These are phyloP conservation scores for Cryphonectria japonica DNA, from an alignment of 2,329 filamentous ascomycete genomes.

Conservation along the genomic window DNA sequence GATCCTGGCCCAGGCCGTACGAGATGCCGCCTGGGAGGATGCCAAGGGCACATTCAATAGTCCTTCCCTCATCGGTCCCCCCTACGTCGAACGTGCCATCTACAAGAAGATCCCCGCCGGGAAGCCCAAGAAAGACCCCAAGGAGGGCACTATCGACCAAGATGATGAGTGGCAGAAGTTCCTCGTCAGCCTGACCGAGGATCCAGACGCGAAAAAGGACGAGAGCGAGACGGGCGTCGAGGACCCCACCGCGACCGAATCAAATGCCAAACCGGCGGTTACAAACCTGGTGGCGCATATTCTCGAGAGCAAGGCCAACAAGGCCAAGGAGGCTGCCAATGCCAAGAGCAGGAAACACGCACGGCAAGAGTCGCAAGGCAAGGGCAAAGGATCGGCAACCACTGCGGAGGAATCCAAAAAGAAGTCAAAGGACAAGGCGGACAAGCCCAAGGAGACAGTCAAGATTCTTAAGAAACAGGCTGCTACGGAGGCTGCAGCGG, in stretches of 20 bases:
- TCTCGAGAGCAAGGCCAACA: constrained; percentile 87
- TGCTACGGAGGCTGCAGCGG: constrained; percentile 52
- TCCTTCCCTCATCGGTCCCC: constrained; percentile 74
- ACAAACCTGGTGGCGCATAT: constrained; percentile 73
- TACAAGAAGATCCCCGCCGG: constrained; percentile 81
- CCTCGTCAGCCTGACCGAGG: constrained; percentile 77
- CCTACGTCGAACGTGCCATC: constrained; percentile 78
- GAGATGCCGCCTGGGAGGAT: constrained; percentile 75
- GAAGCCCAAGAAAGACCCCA: constrained; percentile 76
- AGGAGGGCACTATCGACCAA: constrained; percentile 94
- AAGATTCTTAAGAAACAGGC: constrained; percentile 67
- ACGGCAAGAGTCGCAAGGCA: constrained; percentile 57
- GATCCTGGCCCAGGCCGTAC: constrained; percentile 71
- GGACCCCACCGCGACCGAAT: constrained; percentile 53
- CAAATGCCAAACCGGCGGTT: constrained; percentile 68
- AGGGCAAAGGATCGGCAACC: constrained; percentile 46
- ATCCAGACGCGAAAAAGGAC: constrained; percentile 55
- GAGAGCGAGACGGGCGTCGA: constrained; percentile 52
- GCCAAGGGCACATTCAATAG: constrained; percentile 76
- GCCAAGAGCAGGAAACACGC: constrained; percentile 61
- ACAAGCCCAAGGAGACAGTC: constrained; percentile 61
- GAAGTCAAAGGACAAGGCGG: constrained; percentile 59
- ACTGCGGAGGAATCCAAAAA: constrained; percentile 52
- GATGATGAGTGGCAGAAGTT: constrained; percentile 96
- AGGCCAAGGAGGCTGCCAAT: constrained; percentile 59